Evolutionary conservation across 345 rosid genomes (phyloP).

Genomic region (Ceriops zippeliana): DNA sequence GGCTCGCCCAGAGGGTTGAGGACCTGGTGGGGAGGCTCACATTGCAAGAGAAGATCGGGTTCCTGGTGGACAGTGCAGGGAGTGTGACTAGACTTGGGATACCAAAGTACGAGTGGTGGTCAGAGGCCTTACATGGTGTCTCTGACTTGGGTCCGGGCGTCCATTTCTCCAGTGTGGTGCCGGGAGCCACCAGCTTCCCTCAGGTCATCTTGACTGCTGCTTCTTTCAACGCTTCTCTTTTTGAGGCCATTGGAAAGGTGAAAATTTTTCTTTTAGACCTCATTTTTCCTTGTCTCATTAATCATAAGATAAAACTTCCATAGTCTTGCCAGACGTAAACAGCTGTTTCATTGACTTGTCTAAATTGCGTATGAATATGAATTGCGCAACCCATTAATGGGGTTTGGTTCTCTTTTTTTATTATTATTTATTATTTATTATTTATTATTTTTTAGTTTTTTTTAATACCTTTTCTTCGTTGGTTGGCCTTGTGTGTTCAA

Average conservation of each 20-base stretch:
- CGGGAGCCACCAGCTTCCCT: constrained; percentile 96
- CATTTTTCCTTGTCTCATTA: not conserved
- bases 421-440: too few relatives aligned
- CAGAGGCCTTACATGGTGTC: constrained; percentile 94
- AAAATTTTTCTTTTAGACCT: not conserved
- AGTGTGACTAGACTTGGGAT: constrained; percentile 72
- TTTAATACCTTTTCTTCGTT: too few relatives aligned
- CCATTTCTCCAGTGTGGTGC: constrained; percentile 49
- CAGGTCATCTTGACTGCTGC: constrained; percentile 91
- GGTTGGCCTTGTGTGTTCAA: too few relatives aligned
- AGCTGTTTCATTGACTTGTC: too few relatives aligned
- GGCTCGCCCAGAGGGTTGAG: constrained; percentile 45
- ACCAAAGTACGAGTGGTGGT: constrained; percentile 93
- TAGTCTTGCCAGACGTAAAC: not conserved
- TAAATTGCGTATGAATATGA: too few relatives aligned
- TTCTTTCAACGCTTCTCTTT: constrained; percentile 77
- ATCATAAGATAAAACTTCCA: not conserved
- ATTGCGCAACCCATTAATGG: too few relatives aligned
- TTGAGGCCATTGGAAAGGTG: constrained; percentile 87
- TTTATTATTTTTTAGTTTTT: too few relatives aligned
- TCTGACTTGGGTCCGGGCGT: constrained; percentile 82
- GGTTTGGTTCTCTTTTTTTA: too few relatives aligned
- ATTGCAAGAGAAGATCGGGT: constrained; percentile 68
- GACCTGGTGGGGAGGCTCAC: constrained; percentile 75
- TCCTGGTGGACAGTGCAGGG: constrained; percentile 47